Percentiles rank a stretch among this genome's conserved stretches.
Conservation (phyloP, 2,329 filamentous ascomycete genomes). For the Simplicillium sp. region DNA sequence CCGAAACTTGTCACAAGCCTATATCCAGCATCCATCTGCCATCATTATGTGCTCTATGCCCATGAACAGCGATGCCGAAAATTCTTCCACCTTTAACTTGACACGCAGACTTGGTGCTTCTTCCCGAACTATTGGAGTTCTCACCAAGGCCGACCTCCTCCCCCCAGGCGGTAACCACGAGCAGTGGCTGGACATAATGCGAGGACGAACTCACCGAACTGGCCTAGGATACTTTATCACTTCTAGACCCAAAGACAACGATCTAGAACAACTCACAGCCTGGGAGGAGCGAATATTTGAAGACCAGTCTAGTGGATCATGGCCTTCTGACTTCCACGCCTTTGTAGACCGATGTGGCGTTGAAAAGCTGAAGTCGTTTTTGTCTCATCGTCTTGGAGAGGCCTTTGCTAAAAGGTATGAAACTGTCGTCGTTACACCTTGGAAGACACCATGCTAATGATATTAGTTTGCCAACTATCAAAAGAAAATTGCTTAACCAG, state of each 20-base stretch:
- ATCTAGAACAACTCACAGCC: slow-evolving; percentile 38
- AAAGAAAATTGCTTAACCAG: slow-evolving; percentile 39
- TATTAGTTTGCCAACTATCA: slow-evolving; percentile 39
- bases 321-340: slow-evolving; percentile 37
- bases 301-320: slow-evolving; percentile 23
- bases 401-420: slow-evolving; percentile 43
- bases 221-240: slow-evolving; percentile 75
- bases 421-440: too few relatives aligned
- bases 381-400: slow-evolving; percentile 42
- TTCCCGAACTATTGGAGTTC: slow-evolving; percentile 58
- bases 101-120: slow-evolving; percentile 49
- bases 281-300: slow-evolving; percentile 47
- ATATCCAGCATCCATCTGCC: slow-evolving; percentile 59
- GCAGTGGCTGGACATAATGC: slow-evolving; percentile 57
- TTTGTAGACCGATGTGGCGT: slow-evolving; percentile 44
- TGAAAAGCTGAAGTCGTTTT: slow-evolving; percentile 38
- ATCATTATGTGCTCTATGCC: slow-evolving; percentile 70
- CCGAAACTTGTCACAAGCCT: slow-evolving; percentile 57
- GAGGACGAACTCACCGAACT: slow-evolving; percentile 49
- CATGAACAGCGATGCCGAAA: slow-evolving; percentile 71
- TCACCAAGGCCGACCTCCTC: slow-evolving; percentile 77
- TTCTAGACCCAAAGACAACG: slow-evolving; percentile 50
- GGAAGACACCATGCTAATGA: slow-evolving; percentile 5
- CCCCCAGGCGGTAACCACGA: slow-evolving; percentile 35
- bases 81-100: slow-evolving; percentile 59